Percentiles rank a stretch among this genome's conserved stretches.
Evolutionary conservation across 176 grass and related monocot genomes (phyloP).

Genomic region (Hordeum marinum): DNA sequence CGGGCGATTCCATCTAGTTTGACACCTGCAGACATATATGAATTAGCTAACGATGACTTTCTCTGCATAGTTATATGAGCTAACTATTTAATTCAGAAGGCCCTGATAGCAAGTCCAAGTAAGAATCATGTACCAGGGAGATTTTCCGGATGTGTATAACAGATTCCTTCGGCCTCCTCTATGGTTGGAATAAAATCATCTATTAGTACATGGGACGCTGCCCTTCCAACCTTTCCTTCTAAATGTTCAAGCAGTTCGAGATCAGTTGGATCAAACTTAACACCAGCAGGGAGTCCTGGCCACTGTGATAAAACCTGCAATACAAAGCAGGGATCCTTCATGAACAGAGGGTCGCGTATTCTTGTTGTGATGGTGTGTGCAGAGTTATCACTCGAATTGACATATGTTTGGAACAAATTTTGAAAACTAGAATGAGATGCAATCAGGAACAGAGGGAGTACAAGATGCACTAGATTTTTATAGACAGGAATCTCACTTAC

Average conservation of each 20-base stretch:
- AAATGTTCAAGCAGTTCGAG: constrained; percentile 57
- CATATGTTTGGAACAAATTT: not conserved
- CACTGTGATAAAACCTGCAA: constrained; percentile 64
- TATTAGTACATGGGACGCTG: constrained; percentile 35
- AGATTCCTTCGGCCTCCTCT: constrained; percentile 54
- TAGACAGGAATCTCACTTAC: too few relatives aligned
- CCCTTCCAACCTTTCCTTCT: constrained; percentile 44
- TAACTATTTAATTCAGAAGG: not conserved
- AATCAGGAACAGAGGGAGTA: not conserved
- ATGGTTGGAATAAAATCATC: constrained; percentile 74
- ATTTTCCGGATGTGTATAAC: constrained; percentile 87
- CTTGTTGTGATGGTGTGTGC: not conserved
- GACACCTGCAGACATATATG: constrained; percentile 37
- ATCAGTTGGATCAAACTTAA: constrained; percentile 86
- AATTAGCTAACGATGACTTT: not conserved
- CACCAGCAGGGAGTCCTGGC: constrained; percentile 55
- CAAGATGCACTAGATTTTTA: not conserved
- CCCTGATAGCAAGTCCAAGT: not conserved
- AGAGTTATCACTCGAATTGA: not conserved
- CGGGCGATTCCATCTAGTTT: constrained; percentile 61
- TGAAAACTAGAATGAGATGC: not conserved
- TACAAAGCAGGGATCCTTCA: not conserved
- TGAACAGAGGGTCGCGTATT: not conserved
- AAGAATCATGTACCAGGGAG: constrained; percentile 62
- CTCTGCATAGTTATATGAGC: not conserved